Evolutionary conservation across 2,329 filamentous ascomycete genomes (phyloP).

Genomic region (Paecilomyces dactylethromorphus): DNA sequence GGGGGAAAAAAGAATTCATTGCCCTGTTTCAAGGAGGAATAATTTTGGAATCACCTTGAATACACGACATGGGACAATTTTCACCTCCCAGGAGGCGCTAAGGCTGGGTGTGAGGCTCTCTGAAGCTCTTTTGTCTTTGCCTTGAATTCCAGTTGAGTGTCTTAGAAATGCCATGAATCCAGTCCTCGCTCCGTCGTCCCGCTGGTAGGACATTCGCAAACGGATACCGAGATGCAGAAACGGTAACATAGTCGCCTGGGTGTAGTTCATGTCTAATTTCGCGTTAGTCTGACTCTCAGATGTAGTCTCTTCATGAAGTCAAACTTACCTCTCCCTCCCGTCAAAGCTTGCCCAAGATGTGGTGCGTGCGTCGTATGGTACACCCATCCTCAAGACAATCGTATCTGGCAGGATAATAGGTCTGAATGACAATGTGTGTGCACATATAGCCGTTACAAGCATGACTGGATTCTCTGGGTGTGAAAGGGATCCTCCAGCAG

Average conservation of each 20-base stretch:
- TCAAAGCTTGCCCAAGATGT: slow-evolving; percentile 98
- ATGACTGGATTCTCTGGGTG: slow-evolving; percentile 97
- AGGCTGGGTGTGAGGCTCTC: neutral
- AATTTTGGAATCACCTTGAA: neutral
- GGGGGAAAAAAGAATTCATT: neutral
- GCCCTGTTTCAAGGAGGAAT: neutral
- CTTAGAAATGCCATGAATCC: slow-evolving; percentile 45
- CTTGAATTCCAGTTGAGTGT: slow-evolving; percentile 47
- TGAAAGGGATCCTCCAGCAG: slow-evolving; percentile 88
- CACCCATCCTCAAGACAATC: slow-evolving; percentile 83
- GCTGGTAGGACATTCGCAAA: slow-evolving; percentile 45
- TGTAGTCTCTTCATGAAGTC: neutral
- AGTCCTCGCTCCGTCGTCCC: slow-evolving; percentile 40
- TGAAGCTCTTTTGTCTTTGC: slow-evolving; percentile 38
- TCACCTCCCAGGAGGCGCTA: neutral
- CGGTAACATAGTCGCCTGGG: slow-evolving; percentile 47
- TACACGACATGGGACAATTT: neutral
- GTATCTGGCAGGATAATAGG: slow-evolving; percentile 97
- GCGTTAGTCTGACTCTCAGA: slow-evolving; percentile 8
- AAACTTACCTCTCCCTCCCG: slow-evolving; percentile 65
- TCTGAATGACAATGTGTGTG: slow-evolving; percentile 88
- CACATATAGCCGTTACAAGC: slow-evolving; percentile 87
- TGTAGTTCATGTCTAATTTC: slow-evolving; percentile 37
- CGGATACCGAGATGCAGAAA: slow-evolving; percentile 46
- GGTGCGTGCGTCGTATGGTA: slow-evolving; percentile 88